Evolutionary conservation across 495 filamentous ascomycete species (phyloP), one percentile per base, ranked within the genome.

Genomic region (Usnea hakonensis): DNA sequence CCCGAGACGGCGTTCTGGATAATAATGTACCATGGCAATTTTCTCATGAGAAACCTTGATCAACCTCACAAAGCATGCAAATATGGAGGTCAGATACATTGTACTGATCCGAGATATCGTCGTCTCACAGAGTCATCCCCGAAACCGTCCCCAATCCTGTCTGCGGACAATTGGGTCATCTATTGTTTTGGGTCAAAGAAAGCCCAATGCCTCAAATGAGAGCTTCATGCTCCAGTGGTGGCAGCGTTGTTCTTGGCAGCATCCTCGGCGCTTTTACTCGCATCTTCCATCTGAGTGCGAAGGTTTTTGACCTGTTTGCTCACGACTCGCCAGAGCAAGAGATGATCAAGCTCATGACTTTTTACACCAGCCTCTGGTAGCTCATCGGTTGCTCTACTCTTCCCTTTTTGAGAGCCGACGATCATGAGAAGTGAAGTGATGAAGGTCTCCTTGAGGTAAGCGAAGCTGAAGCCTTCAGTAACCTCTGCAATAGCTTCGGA

Each of bases 391-490:
- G 63, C 38, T 26, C 55, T 43, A 23, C 41, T 44, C 23, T 13
- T 37, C 16, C 26, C 46, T 28, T n/a, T 37, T 2, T 40, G 61
- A 7, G 70, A 68, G 23, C 65, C 67, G 30, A 76, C 80, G 37
- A 87, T 80, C 14, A 75, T 72, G 48, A 87, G 68, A 46, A 87
- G 66, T 1, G 82, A 78, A 6, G 83, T 79, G 1, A 87, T 80
- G 55, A 88, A 87, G 0, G 79, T 81, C 65, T 88, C 85, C 67
- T 87, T 81, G 66, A 87, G 73, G 58, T 87, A 87, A 0, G 85
- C 85, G 65, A 87, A 87, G 69, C 78, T 83, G 66, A 88, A 87
- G 16, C 76, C 78, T 17, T 78, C 73, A 0, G 83, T 87, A 57
- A 85, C 81, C 38, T 78, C 74, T 14, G 84, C 85, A 63, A 87